phyloP scores from a whole-genome alignment of 2,329 filamentous ascomycete species.

The Colletotrichum trifolii region DNA sequence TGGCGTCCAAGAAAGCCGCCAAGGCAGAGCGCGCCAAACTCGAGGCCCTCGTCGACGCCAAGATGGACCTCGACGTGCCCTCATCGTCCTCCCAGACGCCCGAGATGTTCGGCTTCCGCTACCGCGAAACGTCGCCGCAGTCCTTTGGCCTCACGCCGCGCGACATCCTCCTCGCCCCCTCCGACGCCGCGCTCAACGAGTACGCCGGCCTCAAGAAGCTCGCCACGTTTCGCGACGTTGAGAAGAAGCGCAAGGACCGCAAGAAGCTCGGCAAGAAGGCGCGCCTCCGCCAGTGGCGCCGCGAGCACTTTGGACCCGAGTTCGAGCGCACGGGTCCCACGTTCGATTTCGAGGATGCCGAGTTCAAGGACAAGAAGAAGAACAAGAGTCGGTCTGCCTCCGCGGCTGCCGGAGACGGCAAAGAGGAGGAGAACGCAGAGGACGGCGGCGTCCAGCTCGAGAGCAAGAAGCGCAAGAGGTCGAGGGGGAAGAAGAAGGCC shows the following conservation, averaged over 20 bases:
- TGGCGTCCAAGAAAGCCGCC: slow-evolving; percentile 74
- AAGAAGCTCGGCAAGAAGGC: slow-evolving; percentile 95
- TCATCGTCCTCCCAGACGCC: slow-evolving; percentile 53
- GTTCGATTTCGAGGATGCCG: slow-evolving; percentile 62
- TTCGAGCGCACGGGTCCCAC: slow-evolving; percentile 67
- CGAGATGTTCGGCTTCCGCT: slow-evolving; percentile 73
- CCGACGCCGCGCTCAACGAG: slow-evolving; percentile 86
- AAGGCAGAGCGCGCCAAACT: slow-evolving; percentile 85
- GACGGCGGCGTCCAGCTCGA: slow-evolving; percentile 45
- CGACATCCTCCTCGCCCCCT: slow-evolving; percentile 90
- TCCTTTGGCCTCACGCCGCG: slow-evolving; percentile 89
- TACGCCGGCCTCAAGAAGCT: slow-evolving; percentile 96
- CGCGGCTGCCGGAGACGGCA: slow-evolving; percentile 18
- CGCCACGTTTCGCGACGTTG: slow-evolving; percentile 85
- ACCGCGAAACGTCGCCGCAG: slow-evolving; percentile 92
- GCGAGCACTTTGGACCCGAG: slow-evolving; percentile 70
- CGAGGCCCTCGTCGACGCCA: slow-evolving; percentile 85
- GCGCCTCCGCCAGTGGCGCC: slow-evolving; percentile 85
- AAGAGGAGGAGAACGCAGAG: slow-evolving; percentile 43
- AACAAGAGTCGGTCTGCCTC: slow-evolving; percentile 39
- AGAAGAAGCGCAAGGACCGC: slow-evolving; percentile 90
- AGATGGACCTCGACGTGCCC: slow-evolving; percentile 78
- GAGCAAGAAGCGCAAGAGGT: slow-evolving; percentile 64
- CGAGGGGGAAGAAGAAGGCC: slow-evolving; percentile 55
- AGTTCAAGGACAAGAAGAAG: slow-evolving; percentile 38